A percentile compares a stretch with the other conserved stretches of the same genome.
Conservation (phyloP, 1,284 basidiomycete species). For the Hemileia vastatrix region DNA sequence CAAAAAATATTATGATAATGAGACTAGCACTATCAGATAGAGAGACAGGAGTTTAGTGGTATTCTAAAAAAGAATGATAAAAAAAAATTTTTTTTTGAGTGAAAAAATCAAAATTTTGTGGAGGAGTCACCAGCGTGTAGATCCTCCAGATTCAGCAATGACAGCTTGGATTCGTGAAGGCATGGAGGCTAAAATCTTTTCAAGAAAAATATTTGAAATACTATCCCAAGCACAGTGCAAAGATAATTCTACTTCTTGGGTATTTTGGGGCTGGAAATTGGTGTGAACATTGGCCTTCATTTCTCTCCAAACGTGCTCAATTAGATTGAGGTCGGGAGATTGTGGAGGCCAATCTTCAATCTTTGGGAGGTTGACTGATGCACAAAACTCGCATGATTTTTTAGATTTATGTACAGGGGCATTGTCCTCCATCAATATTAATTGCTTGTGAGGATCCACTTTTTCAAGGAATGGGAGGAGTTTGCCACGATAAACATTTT, state of each 20-base stretch:
- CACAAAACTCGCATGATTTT: background rate
- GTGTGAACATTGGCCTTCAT: background rate
- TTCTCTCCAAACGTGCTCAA: background rate
- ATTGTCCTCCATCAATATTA: background rate
- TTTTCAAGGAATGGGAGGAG: background rate
- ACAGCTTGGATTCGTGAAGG: too few relatives aligned
- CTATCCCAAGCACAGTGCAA: background rate
- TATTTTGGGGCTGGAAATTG: background rate
- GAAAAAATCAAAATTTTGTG: too few relatives aligned
- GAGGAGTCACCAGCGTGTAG: background rate
- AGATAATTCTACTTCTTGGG: background rate
- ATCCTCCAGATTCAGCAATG: background rate
- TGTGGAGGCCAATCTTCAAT: background rate
- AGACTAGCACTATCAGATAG: too few relatives aligned
- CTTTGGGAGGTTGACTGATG: too few relatives aligned
- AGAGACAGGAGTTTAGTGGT: too few relatives aligned
- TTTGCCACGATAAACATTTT: background rate
- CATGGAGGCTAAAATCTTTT: background rate
- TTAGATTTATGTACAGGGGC: background rate
- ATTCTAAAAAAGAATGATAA: too few relatives aligned
- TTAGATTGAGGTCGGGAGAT: conserved; percentile 2
- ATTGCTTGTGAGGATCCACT: background rate
- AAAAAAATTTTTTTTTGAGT: too few relatives aligned
- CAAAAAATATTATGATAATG: too few relatives aligned
- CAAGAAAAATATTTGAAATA: background rate